Conservation (phyloP, 2,329 filamentous ascomycete genomes). For the Leptographium radiaticola region DNA sequence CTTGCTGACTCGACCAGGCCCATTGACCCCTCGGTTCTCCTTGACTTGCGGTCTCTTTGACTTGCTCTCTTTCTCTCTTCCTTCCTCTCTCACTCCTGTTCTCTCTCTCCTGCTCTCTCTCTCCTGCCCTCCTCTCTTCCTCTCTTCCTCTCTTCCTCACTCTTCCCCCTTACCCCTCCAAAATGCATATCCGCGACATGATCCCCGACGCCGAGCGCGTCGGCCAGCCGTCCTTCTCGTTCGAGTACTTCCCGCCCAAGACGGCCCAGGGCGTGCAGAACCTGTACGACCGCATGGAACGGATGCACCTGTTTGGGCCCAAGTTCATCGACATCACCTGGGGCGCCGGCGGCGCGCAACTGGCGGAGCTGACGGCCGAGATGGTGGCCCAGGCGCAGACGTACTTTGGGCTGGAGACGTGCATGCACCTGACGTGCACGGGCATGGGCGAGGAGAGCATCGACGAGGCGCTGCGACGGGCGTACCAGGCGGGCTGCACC, state of each 20-base stretch:
- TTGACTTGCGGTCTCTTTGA: too few relatives aligned
- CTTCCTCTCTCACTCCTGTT: neutral
- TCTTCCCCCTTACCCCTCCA: conserved; percentile 19
- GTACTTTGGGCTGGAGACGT: conserved; percentile 91
- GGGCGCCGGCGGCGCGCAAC: conserved; percentile 75
- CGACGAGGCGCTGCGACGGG: conserved; percentile 72
- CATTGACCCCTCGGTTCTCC: too few relatives aligned
- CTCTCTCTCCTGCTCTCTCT: neutral
- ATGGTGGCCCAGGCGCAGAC: conserved; percentile 96
- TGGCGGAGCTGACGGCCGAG: conserved; percentile 86
- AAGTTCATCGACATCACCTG: conserved; percentile 96
- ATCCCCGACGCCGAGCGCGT: conserved; percentile 68
- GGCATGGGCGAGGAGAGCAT: conserved; percentile 93
- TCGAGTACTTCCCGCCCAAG: conserved; percentile 98
- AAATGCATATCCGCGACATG: conserved; percentile 93
- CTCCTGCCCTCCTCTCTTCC: neutral
- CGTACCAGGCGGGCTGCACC: conserved; percentile 90
- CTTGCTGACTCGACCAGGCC: too few relatives aligned
- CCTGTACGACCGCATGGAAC: conserved; percentile 97
- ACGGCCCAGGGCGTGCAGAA: conserved; percentile 97
- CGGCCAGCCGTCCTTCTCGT: conserved; percentile 83
- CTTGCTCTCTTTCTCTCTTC: neutral
- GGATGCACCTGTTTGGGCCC: conserved; percentile 77
- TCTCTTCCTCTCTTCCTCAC: neutral
- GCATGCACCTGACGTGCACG: conserved; percentile 97